phyloP scores from a whole-genome alignment of 2,329 filamentous ascomycete species.

The Falciphora oryzae region DNA sequence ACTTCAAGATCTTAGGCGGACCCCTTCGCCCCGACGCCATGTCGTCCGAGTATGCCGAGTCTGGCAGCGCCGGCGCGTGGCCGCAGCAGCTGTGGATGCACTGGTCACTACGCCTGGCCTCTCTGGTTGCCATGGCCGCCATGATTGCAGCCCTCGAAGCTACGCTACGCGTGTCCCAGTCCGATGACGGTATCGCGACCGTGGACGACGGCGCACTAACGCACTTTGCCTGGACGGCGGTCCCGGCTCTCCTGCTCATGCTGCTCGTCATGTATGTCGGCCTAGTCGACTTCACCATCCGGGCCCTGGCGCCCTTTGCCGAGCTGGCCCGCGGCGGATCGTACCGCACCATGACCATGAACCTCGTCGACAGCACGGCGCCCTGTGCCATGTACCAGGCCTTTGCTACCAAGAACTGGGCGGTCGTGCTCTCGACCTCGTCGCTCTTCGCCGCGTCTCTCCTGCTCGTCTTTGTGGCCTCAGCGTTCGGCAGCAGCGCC shows the following conservation, averaged over 20 bases:
- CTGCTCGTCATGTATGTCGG: conserved; percentile 26
- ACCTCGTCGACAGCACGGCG: conserved; percentile 26
- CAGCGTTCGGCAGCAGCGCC: conserved; percentile 26
- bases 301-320: conserved; percentile 28
- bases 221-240: conserved; percentile 30
- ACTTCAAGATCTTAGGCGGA: conserved; percentile 21
- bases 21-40: conserved; percentile 10
- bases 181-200: conserved; percentile 24
- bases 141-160: conserved; percentile 30
- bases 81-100: conserved; percentile 26
- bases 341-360: conserved; percentile 25
- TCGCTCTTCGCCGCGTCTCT: conserved; percentile 24
- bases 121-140: conserved; percentile 21
- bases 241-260: conserved; percentile 25
- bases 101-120: conserved; percentile 21
- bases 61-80: conserved; percentile 16
- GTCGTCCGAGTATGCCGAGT: conserved; percentile 14
- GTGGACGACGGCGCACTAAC: conserved; percentile 21
- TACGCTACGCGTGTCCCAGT: conserved; percentile 25
- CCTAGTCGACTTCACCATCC: conserved; percentile 25
- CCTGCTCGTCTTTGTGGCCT: conserved; percentile 25
- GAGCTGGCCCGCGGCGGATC: conserved; percentile 22
- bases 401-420: conserved; percentile 20
- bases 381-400: conserved; percentile 24
- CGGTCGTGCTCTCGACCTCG: conserved; percentile 22